Evolutionary conservation across 371 early-diverging fungal genomes (phyloP), one percentile per base, ranked within the genome.

Genomic region (Mortierella sp.): DNA sequence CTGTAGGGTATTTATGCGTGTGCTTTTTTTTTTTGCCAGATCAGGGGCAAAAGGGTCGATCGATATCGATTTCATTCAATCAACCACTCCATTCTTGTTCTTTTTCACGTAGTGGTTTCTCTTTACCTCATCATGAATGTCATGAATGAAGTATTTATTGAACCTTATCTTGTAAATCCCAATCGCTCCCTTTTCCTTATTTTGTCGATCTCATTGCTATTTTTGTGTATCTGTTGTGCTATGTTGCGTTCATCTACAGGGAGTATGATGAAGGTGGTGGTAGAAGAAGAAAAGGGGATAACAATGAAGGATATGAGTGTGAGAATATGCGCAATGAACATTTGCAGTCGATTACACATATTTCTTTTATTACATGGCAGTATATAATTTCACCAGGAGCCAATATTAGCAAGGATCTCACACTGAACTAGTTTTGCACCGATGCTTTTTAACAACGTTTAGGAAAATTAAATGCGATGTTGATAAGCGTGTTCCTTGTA

Each of bases 401-500:
- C n/a, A 47, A 28, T 53, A 15, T 26, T 26, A 47, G 12, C 53
- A 53, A 53, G 53, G 28, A 53, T 53, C 53, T 53, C 53, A 53
- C 53, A 28, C 53, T 53, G 53, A 53, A 53, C 53, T 28, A 53
- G 53, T 28, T 53, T 53, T 29, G 57, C 19, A 22, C 55, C 19
- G n/a, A 35, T 57, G 6, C 6, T 57, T 35, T 10, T 34, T 57
- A 34, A 31, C 32, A 31, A 19, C n/a, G 7, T 26, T 7, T 72
- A 79, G 79, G 49, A 79, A 79, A 61, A 79, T 79, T 61, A 79
- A 79, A 59, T 79, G 79, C 40, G 79, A 79, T 63, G 79, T 79
- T 15, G 79, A 79, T 28, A 72, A 73, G 40, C 53, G 70, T 19
- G 45, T 57, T 34, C 79, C 79, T 23, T 79, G 79, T 54, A 69